Conservation (phyloP, 371 early-diverging fungal genomes). For the Umbelopsis sp. region DNA sequence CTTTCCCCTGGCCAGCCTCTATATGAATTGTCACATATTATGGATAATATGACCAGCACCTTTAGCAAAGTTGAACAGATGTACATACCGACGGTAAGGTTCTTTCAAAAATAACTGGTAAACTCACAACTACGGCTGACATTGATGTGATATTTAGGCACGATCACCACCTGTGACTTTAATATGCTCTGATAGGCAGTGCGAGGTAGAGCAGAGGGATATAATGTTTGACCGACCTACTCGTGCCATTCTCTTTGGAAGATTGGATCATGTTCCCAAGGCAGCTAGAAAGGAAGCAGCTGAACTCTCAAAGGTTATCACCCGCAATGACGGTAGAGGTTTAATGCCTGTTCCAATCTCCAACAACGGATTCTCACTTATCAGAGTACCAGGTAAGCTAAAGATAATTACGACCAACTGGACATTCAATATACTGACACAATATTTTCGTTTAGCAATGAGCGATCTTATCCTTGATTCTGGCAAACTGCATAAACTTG, state of each 20-base stretch:
- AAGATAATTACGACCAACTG: background rate
- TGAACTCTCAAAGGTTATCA: slow-evolving; percentile 28
- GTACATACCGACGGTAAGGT: slow-evolving; percentile 38
- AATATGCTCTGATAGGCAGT: slow-evolving; percentile 70
- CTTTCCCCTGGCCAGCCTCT: slow-evolving; percentile 33
- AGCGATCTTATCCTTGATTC: slow-evolving; percentile 89
- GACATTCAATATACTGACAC: too few relatives aligned
- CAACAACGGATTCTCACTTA: slow-evolving; percentile 46
- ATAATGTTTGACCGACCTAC: slow-evolving; percentile 54
- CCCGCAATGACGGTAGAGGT: slow-evolving; percentile 29
- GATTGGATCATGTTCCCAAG: slow-evolving; percentile 32
- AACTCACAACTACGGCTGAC: too few relatives aligned
- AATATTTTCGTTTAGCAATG: slow-evolving; percentile 42
- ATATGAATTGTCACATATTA: slow-evolving; percentile 36
- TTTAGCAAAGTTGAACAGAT: slow-evolving; percentile 35
- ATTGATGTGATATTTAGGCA: slow-evolving; percentile 27
- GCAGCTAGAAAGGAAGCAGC: slow-evolving; percentile 25
- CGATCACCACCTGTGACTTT: slow-evolving; percentile 71
- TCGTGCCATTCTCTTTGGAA: slow-evolving; percentile 56
- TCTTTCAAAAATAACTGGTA: too few relatives aligned
- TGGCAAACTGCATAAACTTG: slow-evolving; percentile 93
- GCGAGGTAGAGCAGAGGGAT: slow-evolving; percentile 56
- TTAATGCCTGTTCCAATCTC: slow-evolving; percentile 41
- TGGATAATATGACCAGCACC: slow-evolving; percentile 27
- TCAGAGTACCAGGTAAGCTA: slow-evolving; percentile 49